phyloP scores from a whole-genome alignment of 176 grass and related monocot genomes.

The Oryza australiensis region DNA sequence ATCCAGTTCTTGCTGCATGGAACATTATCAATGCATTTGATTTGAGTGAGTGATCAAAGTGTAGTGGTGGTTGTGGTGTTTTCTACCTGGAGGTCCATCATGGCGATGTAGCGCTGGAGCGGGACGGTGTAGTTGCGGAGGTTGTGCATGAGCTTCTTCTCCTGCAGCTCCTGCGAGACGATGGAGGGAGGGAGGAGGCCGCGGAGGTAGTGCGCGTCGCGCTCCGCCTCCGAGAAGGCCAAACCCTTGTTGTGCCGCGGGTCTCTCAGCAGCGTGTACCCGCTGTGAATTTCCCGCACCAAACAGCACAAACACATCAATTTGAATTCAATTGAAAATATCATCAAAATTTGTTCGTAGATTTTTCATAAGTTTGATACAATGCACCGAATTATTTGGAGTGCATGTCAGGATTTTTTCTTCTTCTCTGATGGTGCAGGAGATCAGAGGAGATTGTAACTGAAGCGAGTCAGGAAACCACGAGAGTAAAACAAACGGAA shows the following conservation, averaged over 20 bases:
- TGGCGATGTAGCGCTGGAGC: constrained; percentile 87
- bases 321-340: not conserved
- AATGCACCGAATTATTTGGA: not conserved
- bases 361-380: not conserved
- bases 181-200: constrained; percentile 75
- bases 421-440: not conserved
- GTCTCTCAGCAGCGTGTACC: constrained; percentile 67
- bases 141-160: constrained; percentile 86
- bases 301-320: too few relatives aligned
- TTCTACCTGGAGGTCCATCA: constrained; percentile 88
- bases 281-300: constrained; percentile 41
- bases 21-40: not conserved
- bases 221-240: constrained; percentile 81
- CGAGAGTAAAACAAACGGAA: not conserved
- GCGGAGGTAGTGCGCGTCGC: constrained; percentile 94
- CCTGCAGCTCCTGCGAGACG: constrained; percentile 78
- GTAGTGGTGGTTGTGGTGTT: too few relatives aligned
- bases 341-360: not conserved
- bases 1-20: too few relatives aligned
- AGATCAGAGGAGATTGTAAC: not conserved
- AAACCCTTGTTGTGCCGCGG: constrained; percentile 90
- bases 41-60: not conserved
- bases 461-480: not conserved
- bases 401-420: too few relatives aligned
- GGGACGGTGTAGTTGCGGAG: constrained; percentile 82